Evolutionary conservation across 73 alveolate species (phyloP), one percentile per base, ranked within the genome.

Genomic region (Uronychia setigera): DNA sequence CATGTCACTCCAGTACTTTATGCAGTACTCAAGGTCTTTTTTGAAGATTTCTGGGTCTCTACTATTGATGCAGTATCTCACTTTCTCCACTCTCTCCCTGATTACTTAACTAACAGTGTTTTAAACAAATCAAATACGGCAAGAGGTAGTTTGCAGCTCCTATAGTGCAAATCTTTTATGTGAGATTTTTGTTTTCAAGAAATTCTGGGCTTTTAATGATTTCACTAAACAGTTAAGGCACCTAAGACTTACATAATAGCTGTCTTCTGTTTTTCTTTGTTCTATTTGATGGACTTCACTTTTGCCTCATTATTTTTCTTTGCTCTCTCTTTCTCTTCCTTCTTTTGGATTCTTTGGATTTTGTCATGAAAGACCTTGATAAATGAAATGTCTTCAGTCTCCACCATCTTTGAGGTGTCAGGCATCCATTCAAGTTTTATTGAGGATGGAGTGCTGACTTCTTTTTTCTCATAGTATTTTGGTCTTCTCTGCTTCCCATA

Each of bases 71-170:
- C 80, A 75, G 14, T 83, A 25, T 26, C 74, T 25, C 29, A 34
- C 59, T 60, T n/a, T 28, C 25, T 60, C 74, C n/a, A 83, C 80
- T 76, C 91, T 74, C 60, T 76, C 78, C 32, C 79, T 30, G 5
- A 83, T 34, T 26, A 83, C 76, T n/a, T n/a, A n/a, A n/a, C n/a
- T n/a, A n/a, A n/a, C n/a, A n/a, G n/a, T n/a, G n/a, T n/a, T n/a
- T n/a, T n/a, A n/a, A n/a, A n/a, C n/a, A n/a, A n/a, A n/a, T n/a
- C n/a, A n/a, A n/a, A 31, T 83, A 79, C 46, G 78, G 29, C 58
- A 83, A 60, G 19, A 76, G 35, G 31, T 83, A 80, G 80, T 46
- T 46, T 5, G 33, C 29, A 13, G 91, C 77, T 32, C 82, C 82
- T 14, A 75, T 13, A 11, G 28, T 76, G 32, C 83, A 31, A 25